Base-by-base conservation (phyloP, 1,284 basidiomycete genomes). In the Puccinia triticina region DNA sequence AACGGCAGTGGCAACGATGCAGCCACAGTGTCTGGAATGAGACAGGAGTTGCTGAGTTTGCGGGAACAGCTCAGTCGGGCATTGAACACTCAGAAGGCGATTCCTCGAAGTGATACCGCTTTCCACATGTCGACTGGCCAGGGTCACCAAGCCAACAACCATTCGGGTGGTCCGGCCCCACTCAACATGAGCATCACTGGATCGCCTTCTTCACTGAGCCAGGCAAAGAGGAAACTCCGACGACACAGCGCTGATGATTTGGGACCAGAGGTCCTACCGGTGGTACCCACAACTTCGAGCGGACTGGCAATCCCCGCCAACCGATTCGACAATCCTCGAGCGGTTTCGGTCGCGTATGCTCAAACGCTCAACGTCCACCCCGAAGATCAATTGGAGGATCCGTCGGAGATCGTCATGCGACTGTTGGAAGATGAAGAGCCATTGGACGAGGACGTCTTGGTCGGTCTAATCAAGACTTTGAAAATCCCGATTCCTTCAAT, bases 31-130 rank as follows among this genome's bases (percentile, higher is more conserved):
- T 89, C 92, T 84, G 92, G 92, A 0, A 91, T 99, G 85, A 94
- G 97, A 87, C 93, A 91, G 85, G 97, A 99, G 89, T 92, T 99
- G 84, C 92, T 92, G 87, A 92, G 89, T 84, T 89, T 99, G 75
- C 93, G 95, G 83, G 97, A 99, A 87, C 96, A 99, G 87, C 91
- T 99, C 84, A 95, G 96, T 86, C 91, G 97, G 43, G 92, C 95
- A 29, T 95, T 82, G 95, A 86, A 94, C 96, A 7, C 90, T 96
- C 84, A 94, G 94, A 87, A 87, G 76, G 84, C 85, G 43, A 29
- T 78, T 93, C 93, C 85, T 40, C 55, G 80, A 16, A 73, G 90
- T 90, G 29, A 92, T 92, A 73, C 89, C 89, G 46, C 89, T 93
- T 74, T 92, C 92, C 83, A 87, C 90, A 66, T 90, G 84, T 79